Evolutionary conservation across 176 grass and related monocot genomes (phyloP), one percentile per base, ranked within the genome.

Genomic region (Bromus sterilis): DNA sequence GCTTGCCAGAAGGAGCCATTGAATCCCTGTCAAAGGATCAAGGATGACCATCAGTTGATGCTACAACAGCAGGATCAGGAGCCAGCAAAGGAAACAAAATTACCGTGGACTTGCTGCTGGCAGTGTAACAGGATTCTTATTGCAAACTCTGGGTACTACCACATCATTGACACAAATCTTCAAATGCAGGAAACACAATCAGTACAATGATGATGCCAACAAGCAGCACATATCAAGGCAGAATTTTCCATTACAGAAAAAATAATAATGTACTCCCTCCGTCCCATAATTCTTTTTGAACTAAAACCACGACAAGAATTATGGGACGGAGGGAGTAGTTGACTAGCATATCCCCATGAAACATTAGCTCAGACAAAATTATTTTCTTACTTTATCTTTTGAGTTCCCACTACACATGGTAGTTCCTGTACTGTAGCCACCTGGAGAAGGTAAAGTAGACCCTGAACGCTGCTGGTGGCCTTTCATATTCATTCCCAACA

Each of bases 391-490:
- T 30, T 35, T 78, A 80, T 87, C 89, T 85, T 85, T 81, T 14
- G 63, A 81, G 71, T 43, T 77, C 68, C 26, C 87, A 71, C 33
- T 81, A 23, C 55, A 16, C 51, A 24, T 69, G 43, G 77, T 23
- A 33, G 63, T 66, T 85, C 72, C 81, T 57, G 85, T 35, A 68
- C 56, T 81, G 71, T 64, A 57, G 72, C 64, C 56, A 13, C 71
- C 26, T 81, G 89, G 89, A 73, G 85, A 78, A 33, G 85, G 85
- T 80, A 91, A 73, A 73, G 85, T 87, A 59, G 31, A 76, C 74
- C 89, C 89, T 40, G 89, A 84, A 15, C 81, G 77, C 34, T 80
- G 85, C 71, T 84, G 51, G 46, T 9, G 46, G 73, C 71, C 66
- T 36, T 59, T 80, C 23, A 51, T 81, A 91, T 80, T 78, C 56